Conservation (phyloP, 2,329 filamentous ascomycete species). For the Fusarium tanahbumbuense region DNA sequence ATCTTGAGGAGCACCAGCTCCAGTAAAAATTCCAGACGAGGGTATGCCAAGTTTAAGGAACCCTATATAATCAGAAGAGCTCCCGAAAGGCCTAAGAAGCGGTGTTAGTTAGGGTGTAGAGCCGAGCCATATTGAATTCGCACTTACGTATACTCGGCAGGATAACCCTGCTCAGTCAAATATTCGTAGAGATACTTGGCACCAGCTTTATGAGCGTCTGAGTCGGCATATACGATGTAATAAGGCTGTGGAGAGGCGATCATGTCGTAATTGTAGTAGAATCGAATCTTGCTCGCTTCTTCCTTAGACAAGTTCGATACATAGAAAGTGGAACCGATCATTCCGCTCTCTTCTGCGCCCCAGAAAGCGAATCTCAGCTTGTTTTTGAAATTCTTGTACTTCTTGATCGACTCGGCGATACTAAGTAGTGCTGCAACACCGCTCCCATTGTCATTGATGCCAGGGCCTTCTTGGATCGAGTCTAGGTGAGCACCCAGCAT, state of each 20-base stretch:
- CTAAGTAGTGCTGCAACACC: slow-evolving; percentile 52
- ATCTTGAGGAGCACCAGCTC: slow-evolving; percentile 50
- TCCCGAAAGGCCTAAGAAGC: slow-evolving; percentile 48
- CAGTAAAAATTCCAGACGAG: slow-evolving; percentile 54
- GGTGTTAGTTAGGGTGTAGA: neutral
- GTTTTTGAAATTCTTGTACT: slow-evolving; percentile 53
- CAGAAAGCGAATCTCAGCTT: slow-evolving; percentile 57
- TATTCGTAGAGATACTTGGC: slow-evolving; percentile 50
- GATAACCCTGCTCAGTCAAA: slow-evolving; percentile 48
- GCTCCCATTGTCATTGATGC: slow-evolving; percentile 57
- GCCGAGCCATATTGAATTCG: too few relatives aligned
- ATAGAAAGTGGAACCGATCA: slow-evolving; percentile 56
- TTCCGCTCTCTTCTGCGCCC: slow-evolving; percentile 56
- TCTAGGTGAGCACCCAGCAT: slow-evolving; percentile 57
- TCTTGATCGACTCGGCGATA: slow-evolving; percentile 50
- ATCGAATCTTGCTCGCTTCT: slow-evolving; percentile 65
- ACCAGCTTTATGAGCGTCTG: slow-evolving; percentile 52
- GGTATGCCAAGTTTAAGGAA: slow-evolving; percentile 55
- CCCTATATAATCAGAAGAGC: slow-evolving; percentile 53
- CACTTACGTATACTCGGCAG: slow-evolving; percentile 38
- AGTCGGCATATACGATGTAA: slow-evolving; percentile 55
- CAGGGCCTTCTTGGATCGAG: slow-evolving; percentile 53
- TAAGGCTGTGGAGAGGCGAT: slow-evolving; percentile 60
- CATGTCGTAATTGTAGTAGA: slow-evolving; percentile 80
- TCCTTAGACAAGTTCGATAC: slow-evolving; percentile 49